phyloP scores from a whole-genome alignment of 345 rosid species.

The Eucalyptus decipiens region DNA sequence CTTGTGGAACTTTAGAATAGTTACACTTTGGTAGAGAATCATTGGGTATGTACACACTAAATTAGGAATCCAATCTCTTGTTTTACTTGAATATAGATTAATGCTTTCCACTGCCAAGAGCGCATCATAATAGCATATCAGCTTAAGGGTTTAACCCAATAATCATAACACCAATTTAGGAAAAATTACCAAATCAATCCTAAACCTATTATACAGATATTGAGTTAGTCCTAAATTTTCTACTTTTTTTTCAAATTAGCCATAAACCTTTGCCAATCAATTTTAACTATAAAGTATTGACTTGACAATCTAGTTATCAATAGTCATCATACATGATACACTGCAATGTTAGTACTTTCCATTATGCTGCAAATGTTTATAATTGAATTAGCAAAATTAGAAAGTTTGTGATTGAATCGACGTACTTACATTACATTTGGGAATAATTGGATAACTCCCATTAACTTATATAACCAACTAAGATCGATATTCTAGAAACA shows the following conservation, averaged over 20 bases:
- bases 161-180: not conserved
- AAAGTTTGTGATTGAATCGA: not conserved
- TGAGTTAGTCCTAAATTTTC: not conserved
- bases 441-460: not conserved
- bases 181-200: accelerated
- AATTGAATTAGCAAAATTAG: not conserved
- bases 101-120: not conserved
- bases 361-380: accelerated
- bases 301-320: accelerated
- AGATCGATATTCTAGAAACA: not conserved
- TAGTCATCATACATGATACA: accelerated
- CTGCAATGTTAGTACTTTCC: accelerated
- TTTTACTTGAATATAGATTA: not conserved
- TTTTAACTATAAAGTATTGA: not conserved
- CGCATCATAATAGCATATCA: not conserved
- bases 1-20: not conserved
- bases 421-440: accelerated
- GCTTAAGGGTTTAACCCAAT: not conserved
- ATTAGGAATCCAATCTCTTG: not conserved
- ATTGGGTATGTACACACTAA: not conserved
- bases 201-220: accelerated
- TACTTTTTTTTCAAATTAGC: not conserved
- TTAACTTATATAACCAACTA: not conserved
- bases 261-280: not conserved
- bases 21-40: not conserved